Conservation (phyloP, 352 stramenopile species). For the Globisporangium iwayamae region DNA sequence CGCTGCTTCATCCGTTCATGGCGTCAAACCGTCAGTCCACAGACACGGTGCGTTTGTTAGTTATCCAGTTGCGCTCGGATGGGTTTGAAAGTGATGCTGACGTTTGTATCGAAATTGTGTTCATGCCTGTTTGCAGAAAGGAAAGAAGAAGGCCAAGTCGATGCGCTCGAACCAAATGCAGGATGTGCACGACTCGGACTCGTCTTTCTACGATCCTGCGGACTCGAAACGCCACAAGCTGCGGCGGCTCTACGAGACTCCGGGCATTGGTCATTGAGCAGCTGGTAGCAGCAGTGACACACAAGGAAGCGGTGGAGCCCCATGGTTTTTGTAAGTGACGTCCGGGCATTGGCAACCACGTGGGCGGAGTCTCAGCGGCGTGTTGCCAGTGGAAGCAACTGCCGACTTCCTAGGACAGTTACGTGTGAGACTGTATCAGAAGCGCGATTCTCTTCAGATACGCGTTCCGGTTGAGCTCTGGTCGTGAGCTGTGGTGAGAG, state of each 20-base stretch:
- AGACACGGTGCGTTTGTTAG: slow-evolving; percentile 26
- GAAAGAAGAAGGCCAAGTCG: slow-evolving; percentile 46
- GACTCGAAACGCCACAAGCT: slow-evolving; percentile 37
- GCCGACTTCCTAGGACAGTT: neutral
- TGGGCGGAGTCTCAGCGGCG: neutral
- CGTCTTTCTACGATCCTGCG: slow-evolving; percentile 12
- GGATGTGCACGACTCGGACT: slow-evolving; percentile 15
- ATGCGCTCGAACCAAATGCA: slow-evolving; percentile 42
- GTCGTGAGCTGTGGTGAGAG: too few species aligned
- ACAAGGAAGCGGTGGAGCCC: neutral
- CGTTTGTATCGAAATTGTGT: slow-evolving; percentile 1
- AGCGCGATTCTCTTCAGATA: neutral
- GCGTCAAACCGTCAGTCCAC: slow-evolving; percentile 31
- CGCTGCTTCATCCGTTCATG: slow-evolving; percentile 94
- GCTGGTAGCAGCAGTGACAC: neutral
- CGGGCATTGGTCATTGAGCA: slow-evolving; percentile 35
- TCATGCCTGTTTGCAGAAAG: slow-evolving; percentile 19
- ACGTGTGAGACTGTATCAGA: neutral
- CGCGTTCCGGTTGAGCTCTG: too few species aligned
- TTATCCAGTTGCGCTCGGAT: neutral
- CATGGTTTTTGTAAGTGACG: neutral
- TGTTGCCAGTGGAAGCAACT: neutral
- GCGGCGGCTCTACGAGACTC: slow-evolving; percentile 42
- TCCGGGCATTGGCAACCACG: neutral
- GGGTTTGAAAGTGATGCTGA: neutral